Percentiles rank a stretch among this genome's conserved stretches.
These are phyloP conservation scores for Dovyalis caffra DNA, from an alignment of 345 rosid genomes.

Conservation along the genomic window DNA sequence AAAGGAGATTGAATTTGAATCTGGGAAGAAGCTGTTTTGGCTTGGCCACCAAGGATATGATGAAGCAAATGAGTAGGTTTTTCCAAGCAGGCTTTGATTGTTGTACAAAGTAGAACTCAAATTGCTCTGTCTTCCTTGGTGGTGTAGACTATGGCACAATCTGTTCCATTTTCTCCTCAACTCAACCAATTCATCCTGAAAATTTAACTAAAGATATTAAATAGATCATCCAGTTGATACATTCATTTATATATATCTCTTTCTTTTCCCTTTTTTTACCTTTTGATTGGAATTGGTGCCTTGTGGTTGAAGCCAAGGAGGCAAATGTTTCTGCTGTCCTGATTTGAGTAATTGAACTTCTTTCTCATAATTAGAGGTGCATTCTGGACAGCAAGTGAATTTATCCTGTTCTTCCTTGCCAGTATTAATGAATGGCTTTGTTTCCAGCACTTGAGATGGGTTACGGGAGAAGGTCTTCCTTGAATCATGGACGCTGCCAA, in stretches of 20 bases:
- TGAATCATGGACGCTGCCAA: conserved; percentile 51
- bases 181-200: conserved; percentile 57
- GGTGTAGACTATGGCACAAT: conserved; percentile 57
- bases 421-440: conserved; percentile 38
- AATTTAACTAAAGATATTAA: neutral
- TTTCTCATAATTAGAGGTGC: conserved; percentile 66
- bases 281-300: conserved; percentile 39
- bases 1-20: conserved; percentile 45
- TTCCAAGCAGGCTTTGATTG: conserved; percentile 32
- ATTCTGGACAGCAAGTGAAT: conserved; percentile 63
- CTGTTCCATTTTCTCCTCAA: conserved; percentile 73
- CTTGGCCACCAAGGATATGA: conserved; percentile 51
- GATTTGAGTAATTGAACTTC: conserved; percentile 63
- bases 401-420: conserved; percentile 53
- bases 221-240: neutral
- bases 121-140: conserved; percentile 31
- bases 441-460: conserved; percentile 47
- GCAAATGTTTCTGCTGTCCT: conserved; percentile 50
- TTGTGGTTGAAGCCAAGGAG: conserved; percentile 66
- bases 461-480: conserved; percentile 27
- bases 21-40: conserved; percentile 44
- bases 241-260: no score
- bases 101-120: conserved; percentile 12
- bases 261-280: conserved; percentile 41
- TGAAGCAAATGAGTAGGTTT: conserved; percentile 32